Evolutionary conservation across 768 basidiomycete genomes (phyloP).

Genomic region (Mycena floridula): DNA sequence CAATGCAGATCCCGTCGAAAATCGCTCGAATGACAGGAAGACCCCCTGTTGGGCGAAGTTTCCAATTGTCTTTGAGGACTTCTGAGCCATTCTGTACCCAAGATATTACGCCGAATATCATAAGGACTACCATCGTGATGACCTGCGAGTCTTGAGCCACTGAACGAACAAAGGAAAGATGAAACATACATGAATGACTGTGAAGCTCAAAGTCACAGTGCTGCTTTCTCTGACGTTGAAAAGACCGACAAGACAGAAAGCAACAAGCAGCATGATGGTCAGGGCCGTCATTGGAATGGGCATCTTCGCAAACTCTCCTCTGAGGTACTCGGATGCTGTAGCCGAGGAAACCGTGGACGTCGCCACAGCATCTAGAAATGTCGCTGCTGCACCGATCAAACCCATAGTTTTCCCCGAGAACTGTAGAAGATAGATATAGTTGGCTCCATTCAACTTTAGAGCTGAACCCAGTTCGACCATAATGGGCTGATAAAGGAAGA

Average conservation of each 20-base stretch:
- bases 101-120: conserved; percentile 39
- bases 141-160: conserved; percentile 28
- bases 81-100: conserved; percentile 46
- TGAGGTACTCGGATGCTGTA: conserved; percentile 62
- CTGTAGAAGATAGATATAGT: conserved; percentile 54
- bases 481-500: conserved; percentile 70
- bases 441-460: conserved; percentile 63
- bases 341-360: conserved; percentile 71
- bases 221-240: conserved; percentile 59
- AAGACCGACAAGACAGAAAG: conserved; percentile 51
- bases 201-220: conserved; percentile 48
- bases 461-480: conserved; percentile 70
- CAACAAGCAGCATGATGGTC: conserved; percentile 44
- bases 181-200: conserved; percentile 52
- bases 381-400: conserved; percentile 56
- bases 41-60: conserved; percentile 21
- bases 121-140: conserved; percentile 48
- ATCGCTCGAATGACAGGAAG: conserved; percentile 28
- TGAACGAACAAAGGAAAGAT: too few relatives aligned
- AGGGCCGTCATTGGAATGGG: conserved; percentile 52
- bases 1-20: conserved; percentile 64
- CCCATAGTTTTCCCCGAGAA: conserved; percentile 58
- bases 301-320: conserved; percentile 48
- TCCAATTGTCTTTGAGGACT: conserved; percentile 54
- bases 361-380: conserved; percentile 66